Percentiles rank a stretch among this genome's conserved stretches.
Conservation (phyloP, 2,329 filamentous ascomycete species). For the Ophiostoma piceae region DNA sequence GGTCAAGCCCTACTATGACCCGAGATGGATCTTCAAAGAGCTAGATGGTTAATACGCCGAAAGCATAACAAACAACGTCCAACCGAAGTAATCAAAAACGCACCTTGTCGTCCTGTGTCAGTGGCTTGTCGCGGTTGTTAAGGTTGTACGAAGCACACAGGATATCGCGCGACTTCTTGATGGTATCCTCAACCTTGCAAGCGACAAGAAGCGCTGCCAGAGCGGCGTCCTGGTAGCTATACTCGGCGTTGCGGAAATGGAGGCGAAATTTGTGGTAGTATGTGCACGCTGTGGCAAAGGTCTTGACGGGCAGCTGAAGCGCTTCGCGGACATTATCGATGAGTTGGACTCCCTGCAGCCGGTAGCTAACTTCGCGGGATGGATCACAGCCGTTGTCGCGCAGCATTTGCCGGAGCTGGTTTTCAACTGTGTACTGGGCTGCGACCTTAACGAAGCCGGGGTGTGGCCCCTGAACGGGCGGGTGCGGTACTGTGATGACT, state of each 20-base stretch:
- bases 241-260: slow-evolving; percentile 76
- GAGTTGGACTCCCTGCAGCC: slow-evolving; percentile 80
- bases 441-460: slow-evolving; percentile 47
- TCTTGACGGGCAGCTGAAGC: slow-evolving; percentile 82
- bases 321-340: slow-evolving; percentile 78
- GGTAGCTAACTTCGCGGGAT: slow-evolving; percentile 71
- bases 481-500: slow-evolving; percentile 18
- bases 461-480: slow-evolving; percentile 26
- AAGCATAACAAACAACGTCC: neutral
- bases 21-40: slow-evolving; percentile 71
- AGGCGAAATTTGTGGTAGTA: slow-evolving; percentile 95
- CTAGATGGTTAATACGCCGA: neutral
- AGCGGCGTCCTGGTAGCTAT: slow-evolving; percentile 80
- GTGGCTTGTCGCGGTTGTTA: slow-evolving; percentile 63
- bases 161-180: slow-evolving; percentile 94
- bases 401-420: slow-evolving; percentile 69
- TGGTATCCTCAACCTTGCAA: slow-evolving; percentile 95
- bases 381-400: slow-evolving; percentile 65
- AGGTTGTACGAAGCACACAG: slow-evolving; percentile 85
- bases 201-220: slow-evolving; percentile 84
- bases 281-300: slow-evolving; percentile 83
- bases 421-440: slow-evolving; percentile 74
- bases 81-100: neutral
- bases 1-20: slow-evolving; percentile 81
- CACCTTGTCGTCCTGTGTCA: slow-evolving; percentile 75